A percentile compares a stretch with the other conserved stretches of the same genome.
Conservation (phyloP, 805 yeast genomes). For the Tetrapisispora iriomotensis region DNA sequence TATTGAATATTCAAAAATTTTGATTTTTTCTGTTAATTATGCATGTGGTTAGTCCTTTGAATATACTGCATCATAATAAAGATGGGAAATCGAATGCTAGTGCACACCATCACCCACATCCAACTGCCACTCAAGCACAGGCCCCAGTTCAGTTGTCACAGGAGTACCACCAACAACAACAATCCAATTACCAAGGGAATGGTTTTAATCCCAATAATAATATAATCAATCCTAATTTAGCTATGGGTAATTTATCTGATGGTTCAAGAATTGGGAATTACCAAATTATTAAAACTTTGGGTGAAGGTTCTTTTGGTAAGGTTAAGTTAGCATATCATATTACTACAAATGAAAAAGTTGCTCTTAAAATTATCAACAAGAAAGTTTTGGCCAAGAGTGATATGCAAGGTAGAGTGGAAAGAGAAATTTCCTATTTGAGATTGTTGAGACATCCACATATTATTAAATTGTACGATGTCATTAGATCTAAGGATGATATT, state of each 20-base stretch:
- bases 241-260: conserved; percentile 12
- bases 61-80: too few relatives aligned
- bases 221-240: conserved; percentile 3
- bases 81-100: too few relatives aligned
- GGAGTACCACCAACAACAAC: conserved; percentile 16
- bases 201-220: conserved; percentile 3
- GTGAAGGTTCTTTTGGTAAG: conserved; percentile 95
- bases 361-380: conserved; percentile 84
- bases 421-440: conserved; percentile 85
- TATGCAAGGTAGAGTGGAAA: conserved; percentile 93
- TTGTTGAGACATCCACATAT: conserved; percentile 91
- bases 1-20: too few relatives aligned
- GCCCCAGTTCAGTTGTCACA: too few relatives aligned
- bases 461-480: conserved; percentile 89
- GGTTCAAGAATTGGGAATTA: conserved; percentile 72
- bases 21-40: too few relatives aligned
- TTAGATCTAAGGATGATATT: conserved; percentile 89
- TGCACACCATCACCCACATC: too few relatives aligned
- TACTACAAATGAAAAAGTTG: conserved; percentile 86
- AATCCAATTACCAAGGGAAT: conserved; percentile 15
- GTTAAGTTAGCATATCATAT: conserved; percentile 86
- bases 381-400: conserved; percentile 88
- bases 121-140: too few relatives aligned
- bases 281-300: conserved; percentile 84
- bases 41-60: too few relatives aligned